Evolutionary conservation across 257 asterid species (phyloP).

Genomic region (Solanum tarijense): DNA sequence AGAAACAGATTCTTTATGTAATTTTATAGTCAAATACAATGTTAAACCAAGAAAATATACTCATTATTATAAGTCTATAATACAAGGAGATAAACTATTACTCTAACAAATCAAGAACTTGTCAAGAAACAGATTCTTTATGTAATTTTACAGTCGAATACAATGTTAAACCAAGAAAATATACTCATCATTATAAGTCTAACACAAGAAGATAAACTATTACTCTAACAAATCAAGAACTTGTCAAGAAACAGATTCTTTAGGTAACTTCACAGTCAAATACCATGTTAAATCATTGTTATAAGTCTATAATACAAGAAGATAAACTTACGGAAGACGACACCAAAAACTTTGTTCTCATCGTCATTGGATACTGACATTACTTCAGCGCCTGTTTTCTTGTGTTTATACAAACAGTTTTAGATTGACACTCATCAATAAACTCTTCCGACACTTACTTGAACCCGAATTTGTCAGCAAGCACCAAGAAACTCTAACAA

Average conservation of each 20-base stretch:
- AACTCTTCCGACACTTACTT: conserved; percentile 79
- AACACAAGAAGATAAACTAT: too few relatives aligned
- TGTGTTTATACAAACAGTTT: conserved; percentile 33
- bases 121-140: neutral
- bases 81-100: too few relatives aligned
- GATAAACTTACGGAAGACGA: conserved; percentile 64
- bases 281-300: too few relatives aligned
- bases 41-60: neutral
- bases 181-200: neutral
- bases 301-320: neutral
- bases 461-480: conserved; percentile 78
- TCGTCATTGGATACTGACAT: conserved; percentile 94
- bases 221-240: too few relatives aligned
- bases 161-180: neutral
- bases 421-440: conserved; percentile 85
- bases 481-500: conserved; percentile 47
- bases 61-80: neutral
- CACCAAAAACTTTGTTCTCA: conserved; percentile 95
- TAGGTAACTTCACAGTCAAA: neutral
- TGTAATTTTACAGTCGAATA: neutral
- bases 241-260: too few relatives aligned
- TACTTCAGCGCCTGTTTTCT: conserved; percentile 88
- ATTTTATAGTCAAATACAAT: neutral
- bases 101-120: neutral
- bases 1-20: neutral